A percentile compares a stretch with the other conserved stretches of the same genome.
These are phyloP conservation scores for Durusdinium trenchii DNA, from an alignment of 73 alveolate genomes.

Conservation along the genomic window DNA sequence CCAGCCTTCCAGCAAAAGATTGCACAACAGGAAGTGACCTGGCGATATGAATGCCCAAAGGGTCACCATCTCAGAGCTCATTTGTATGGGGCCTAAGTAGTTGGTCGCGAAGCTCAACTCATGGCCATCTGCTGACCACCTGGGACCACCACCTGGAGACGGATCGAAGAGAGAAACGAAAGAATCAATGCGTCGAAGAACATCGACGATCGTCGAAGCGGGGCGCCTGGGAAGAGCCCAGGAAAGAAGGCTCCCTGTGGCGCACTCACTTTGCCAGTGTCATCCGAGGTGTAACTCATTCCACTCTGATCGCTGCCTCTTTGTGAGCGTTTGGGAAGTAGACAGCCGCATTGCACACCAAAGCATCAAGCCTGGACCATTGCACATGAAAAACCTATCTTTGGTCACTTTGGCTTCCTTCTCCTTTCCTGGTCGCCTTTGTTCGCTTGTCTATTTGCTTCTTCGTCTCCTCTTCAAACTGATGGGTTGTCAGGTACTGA, in stretches of 20 bases:
- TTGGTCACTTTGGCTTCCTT: background rate
- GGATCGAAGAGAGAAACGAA: background rate
- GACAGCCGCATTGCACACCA: slow-evolving; percentile 88
- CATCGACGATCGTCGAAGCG: background rate
- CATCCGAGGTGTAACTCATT: background rate
- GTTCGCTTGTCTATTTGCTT: background rate
- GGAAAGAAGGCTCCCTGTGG: slow-evolving; percentile 78
- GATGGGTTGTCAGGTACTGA: background rate
- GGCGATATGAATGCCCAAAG: background rate
- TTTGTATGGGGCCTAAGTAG: slow-evolving; percentile 58
- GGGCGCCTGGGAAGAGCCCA: slow-evolving; percentile 76
- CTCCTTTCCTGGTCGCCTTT: background rate
- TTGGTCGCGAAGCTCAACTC: slow-evolving; percentile 90
- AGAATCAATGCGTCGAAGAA: background rate
- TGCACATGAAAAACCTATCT: background rate
- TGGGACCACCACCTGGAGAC: slow-evolving; percentile 63
- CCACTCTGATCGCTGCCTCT: background rate
- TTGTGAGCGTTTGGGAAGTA: slow-evolving; percentile 94
- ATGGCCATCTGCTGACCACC: slow-evolving; percentile 90
- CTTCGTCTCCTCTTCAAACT: background rate
- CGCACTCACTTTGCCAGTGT: too few relatives aligned
- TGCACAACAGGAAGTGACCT: slow-evolving; percentile 94
- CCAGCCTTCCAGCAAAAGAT: slow-evolving; percentile 62
- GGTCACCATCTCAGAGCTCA: background rate
- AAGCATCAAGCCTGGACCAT: slow-evolving; percentile 53